These are phyloP conservation scores for Diaporthe vexans DNA, from an alignment of 2,329 filamentous ascomycete genomes.

Conservation along the genomic window DNA sequence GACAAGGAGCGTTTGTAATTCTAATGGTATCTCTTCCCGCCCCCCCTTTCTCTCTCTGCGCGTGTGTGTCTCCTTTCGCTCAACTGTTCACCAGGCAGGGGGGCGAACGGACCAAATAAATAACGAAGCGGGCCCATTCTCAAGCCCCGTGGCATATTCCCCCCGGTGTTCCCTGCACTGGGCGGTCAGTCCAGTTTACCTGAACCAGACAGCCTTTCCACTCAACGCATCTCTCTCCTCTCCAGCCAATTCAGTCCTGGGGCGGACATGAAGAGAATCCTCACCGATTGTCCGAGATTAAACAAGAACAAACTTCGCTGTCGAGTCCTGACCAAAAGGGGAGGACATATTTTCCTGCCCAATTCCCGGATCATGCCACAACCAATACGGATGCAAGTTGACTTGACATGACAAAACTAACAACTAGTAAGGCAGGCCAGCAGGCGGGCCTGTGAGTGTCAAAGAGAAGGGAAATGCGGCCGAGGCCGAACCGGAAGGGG, in stretches of 20 bases:
- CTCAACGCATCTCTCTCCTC: background rate
- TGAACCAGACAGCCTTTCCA: background rate
- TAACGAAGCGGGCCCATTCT: background rate
- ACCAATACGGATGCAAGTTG: constrained; percentile 28
- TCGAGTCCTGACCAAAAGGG: background rate
- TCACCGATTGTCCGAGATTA: background rate
- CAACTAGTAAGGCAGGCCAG: background rate
- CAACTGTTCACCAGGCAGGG: background rate
- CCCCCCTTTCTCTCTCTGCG: too few relatives aligned
- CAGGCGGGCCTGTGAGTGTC: background rate
- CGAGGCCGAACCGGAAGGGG: background rate
- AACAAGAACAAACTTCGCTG: constrained; percentile 6
- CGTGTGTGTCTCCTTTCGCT: constrained; percentile 14
- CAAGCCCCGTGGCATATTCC: background rate
- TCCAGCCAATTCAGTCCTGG: background rate
- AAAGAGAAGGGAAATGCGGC: background rate
- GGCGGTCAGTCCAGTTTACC: background rate
- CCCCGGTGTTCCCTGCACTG: background rate
- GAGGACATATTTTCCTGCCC: background rate
- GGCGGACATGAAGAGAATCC: background rate
- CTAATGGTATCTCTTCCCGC: constrained; percentile 12
- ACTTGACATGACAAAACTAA: background rate
- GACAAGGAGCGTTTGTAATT: background rate
- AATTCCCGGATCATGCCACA: background rate
- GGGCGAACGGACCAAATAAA: background rate